Evolutionary conservation across 2,329 filamentous ascomycete genomes (phyloP), one percentile per base, ranked within the genome.

Genomic region (Colletotrichum sp.): DNA sequence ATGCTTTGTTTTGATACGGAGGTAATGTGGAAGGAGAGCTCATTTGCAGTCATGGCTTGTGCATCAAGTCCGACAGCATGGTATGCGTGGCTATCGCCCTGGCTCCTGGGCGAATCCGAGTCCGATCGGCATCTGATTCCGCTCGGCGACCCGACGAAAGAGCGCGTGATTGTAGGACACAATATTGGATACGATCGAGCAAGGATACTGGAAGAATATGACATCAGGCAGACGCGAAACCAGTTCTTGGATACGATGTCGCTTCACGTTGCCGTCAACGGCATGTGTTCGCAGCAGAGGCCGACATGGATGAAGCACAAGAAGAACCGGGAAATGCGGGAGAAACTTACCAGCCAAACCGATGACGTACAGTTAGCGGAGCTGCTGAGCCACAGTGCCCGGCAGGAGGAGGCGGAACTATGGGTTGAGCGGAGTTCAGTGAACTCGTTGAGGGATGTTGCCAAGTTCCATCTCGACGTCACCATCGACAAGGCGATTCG

Each of bases 201-300:
- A 18, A 91, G 98, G 44, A 92, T 98, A 71, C 85, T 93, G 24
- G 97, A 99, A 83, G 97, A 99, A 83, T 99, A 99, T 83, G 90
- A 93, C 80, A 85, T 99, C 55, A 88, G 92, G 71, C 96, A 98
- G 83, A 94, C 95, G 1, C 92, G 92, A 52, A 99, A 96, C 79
- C 94, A 92, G 59, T 99, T 98, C 82, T 86, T 99, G 68, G 97
- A 99, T 83, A 99, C 97, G 34, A 99, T 99, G 97, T 99, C 96
- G 3, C 88, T 99, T 24, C 97, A 99, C 83, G 96, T 98, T 9
- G 98, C 98, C 4, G 96, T 98, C 28, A 99, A 99, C 82, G 97
- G 97, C 77, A 99, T 99, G 97, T 99, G 97, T 85, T 99, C 97
- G 26, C 93, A 95, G 79, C 97, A 99, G 84, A 92, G 97, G 66